Evolutionary conservation across 1,284 basidiomycete genomes (phyloP), one percentile per base, ranked within the genome.

Genomic region (Ustilago vetiveriae): DNA sequence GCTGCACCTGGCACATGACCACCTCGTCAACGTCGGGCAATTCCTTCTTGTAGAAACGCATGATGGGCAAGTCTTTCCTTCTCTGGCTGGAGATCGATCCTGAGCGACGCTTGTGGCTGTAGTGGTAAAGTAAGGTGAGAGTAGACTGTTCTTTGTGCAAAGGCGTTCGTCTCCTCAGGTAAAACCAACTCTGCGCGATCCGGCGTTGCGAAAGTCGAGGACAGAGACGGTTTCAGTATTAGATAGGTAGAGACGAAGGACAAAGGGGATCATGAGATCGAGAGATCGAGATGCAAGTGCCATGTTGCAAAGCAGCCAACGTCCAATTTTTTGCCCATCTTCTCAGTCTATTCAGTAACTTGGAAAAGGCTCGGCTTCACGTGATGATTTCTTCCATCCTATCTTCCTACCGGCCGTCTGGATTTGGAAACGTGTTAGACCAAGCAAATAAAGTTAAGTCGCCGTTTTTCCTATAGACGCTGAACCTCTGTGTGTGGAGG

Each of bases 1-100:
- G 92, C 83, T 92, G 92, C 71, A 98, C 95, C 84, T 98, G 94
- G 41, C 97, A 94, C 94, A 98, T 97, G 83, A 98, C 94, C 65
- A 98, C 89, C 84, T 97, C 92, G 83, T 98, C 95, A 56, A 96
- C 91, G 50, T 82, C 80, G 10, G 80, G 80, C 36, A 82, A 57
- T 49, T 75, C 67, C 69, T 82, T 81, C 52, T 82, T 75, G 69
- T 80, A 82, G 73, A 72, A 81, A 45, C 80, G 70, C 80, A 82
- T 82, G n/a, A 36, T 78, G 66, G 53, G 27, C 27, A 29, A 29
- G 27, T 7, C n/a, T n/a, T n/a, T n/a, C n/a, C n/a, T n/a, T n/a
- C n/a, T n/a, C n/a, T n/a, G n/a, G n/a, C n/a, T n/a, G n/a, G n/a
- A n/a, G n/a, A n/a, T n/a, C n/a, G n/a, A n/a, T n/a, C n/a, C n/a